Evolutionary conservation across 2,329 filamentous ascomycete genomes (phyloP).

Genomic region (Trichoderma afroharzianum): DNA sequence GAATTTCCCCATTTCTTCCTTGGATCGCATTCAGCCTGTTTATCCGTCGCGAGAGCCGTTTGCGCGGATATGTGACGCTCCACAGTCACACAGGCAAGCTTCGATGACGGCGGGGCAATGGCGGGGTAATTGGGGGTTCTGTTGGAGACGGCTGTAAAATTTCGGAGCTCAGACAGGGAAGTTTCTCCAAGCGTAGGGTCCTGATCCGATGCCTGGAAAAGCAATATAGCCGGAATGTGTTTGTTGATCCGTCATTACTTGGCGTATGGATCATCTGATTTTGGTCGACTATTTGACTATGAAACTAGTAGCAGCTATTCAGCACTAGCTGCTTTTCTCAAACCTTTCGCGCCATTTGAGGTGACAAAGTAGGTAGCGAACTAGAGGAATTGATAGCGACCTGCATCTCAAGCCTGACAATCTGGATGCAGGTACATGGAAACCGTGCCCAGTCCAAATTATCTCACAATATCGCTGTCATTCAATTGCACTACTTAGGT

Average conservation of each 20-base stretch:
- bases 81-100: background rate
- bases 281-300: background rate
- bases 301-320: background rate
- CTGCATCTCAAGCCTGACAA: background rate
- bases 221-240: background rate
- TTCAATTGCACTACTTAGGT: background rate
- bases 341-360: background rate
- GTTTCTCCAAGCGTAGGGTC: background rate
- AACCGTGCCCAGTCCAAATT: background rate
- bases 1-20: background rate
- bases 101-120: constrained; percentile 14
- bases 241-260: background rate
- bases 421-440: background rate
- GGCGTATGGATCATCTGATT: background rate
- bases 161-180: background rate
- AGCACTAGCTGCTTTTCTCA: background rate
- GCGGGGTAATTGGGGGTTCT: constrained; percentile 7
- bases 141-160: background rate
- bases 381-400: background rate
- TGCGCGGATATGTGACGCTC: constrained; percentile 10
- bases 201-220: background rate
- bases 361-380: background rate
- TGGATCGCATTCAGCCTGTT: constrained; percentile 11
- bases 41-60: background rate
- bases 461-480: background rate